Conservation (phyloP, 495 filamentous ascomycete genomes). For the Haplographium delicatum region DNA sequence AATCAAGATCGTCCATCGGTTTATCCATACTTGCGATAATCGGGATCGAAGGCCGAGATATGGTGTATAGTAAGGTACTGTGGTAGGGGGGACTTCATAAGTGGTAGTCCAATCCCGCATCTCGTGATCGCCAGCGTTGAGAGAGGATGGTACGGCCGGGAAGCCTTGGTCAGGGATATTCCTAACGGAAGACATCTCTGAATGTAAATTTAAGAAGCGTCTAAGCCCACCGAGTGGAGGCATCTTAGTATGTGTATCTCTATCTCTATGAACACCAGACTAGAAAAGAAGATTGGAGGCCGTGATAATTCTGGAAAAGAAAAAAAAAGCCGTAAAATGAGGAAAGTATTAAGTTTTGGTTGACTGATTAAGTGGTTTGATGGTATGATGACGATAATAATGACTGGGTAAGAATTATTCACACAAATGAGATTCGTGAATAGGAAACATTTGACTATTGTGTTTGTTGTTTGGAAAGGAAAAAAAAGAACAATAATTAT, state of each 20-base stretch:
- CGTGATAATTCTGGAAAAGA: too few species aligned
- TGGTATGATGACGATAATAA: background rate
- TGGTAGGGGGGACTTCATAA: conserved; percentile 8
- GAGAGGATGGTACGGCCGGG: conserved; percentile 30
- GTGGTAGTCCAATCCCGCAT: conserved; percentile 19
- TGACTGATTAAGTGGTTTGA: conserved; percentile 10
- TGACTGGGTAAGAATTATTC: conserved; percentile 12
- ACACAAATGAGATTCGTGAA: conserved; percentile 28
- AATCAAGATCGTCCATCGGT: conserved; percentile 91
- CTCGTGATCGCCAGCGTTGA: conserved; percentile 26
- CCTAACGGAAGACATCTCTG: conserved; percentile 29
- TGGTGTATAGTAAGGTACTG: conserved; percentile 58
- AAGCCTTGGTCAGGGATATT: conserved; percentile 27
- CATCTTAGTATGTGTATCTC: conserved; percentile 26
- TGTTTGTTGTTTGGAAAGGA: conserved; percentile 18
- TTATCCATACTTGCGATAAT: conserved; percentile 94
- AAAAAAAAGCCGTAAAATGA: background rate
- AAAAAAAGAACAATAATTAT: conserved; percentile 20
- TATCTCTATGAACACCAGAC: conserved; percentile 9
- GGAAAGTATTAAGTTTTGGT: background rate
- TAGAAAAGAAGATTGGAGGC: conserved; percentile 5
- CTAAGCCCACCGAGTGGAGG: conserved; percentile 32
- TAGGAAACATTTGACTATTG: conserved; percentile 16
- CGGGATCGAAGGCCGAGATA: conserved; percentile 87
- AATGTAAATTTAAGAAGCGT: conserved; percentile 22